A percentile compares a stretch with the other conserved stretches of the same genome.
phyloP scores from a whole-genome alignment of 2,329 filamentous ascomycete species.

The Xylariaceae sp. region DNA sequence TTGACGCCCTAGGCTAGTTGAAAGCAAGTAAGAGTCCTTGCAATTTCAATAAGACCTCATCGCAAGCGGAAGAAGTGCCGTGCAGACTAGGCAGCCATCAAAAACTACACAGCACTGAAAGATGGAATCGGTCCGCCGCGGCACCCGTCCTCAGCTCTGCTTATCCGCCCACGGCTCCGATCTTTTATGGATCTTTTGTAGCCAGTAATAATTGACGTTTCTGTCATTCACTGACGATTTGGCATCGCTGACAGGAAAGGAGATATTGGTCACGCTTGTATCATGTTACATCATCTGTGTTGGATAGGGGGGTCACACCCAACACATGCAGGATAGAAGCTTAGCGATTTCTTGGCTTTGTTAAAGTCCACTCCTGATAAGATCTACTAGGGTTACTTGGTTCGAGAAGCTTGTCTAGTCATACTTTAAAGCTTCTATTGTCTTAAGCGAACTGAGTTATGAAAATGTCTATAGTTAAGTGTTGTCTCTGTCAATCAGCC shows the following conservation, averaged over 20 bases:
- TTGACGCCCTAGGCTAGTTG: neutral
- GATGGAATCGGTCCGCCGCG: constrained; percentile 4
- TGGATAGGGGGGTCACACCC: constrained; percentile 3
- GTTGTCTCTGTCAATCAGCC: too few species aligned
- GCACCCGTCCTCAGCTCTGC: neutral
- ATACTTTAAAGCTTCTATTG: too few species aligned
- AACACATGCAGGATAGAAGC: too few species aligned
- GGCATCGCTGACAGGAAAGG: neutral
- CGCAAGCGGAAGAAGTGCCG: too few species aligned
- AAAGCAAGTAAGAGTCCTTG: constrained; percentile 1
- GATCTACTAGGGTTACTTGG: too few species aligned
- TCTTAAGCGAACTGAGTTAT: too few species aligned
- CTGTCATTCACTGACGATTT: constrained; percentile 7
- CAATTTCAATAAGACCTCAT: too few species aligned
- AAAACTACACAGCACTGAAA: neutral
- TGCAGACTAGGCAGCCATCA: constrained; percentile 7
- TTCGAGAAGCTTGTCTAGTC: too few species aligned
- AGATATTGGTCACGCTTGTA: neutral
- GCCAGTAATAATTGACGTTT: constrained; percentile 12
- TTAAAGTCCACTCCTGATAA: too few species aligned
- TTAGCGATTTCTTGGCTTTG: too few species aligned
- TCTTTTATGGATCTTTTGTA: too few species aligned
- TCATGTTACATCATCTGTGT: neutral
- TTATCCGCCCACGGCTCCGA: neutral
- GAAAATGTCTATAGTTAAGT: too few species aligned